These are phyloP conservation scores for Thamnidium elegans DNA, from an alignment of 192 early-diverging fungal genomes.

Conservation along the genomic window DNA sequence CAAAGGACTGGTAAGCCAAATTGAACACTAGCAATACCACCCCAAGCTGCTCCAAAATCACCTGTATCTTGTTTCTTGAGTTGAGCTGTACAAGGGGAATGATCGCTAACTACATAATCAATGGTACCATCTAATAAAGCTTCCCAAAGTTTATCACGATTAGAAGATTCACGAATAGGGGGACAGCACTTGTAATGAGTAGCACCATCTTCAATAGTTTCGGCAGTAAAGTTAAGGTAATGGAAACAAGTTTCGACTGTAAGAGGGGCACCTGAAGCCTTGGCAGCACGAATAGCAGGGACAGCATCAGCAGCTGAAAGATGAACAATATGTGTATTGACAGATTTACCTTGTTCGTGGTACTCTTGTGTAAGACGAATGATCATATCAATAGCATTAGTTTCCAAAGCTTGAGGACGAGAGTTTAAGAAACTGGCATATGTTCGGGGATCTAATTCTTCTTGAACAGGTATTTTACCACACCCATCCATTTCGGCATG, in stretches of 20 bases:
- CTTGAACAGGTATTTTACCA: conserved; percentile 18
- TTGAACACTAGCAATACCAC: conserved; percentile 77
- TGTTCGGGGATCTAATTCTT: conserved; percentile 42
- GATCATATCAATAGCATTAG: conserved; percentile 70
- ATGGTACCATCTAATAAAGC: conserved; percentile 75
- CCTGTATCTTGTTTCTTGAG: conserved; percentile 67
- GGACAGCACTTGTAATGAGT: conserved; percentile 88
- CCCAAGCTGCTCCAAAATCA: conserved; percentile 80
- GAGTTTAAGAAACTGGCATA: conserved; percentile 68
- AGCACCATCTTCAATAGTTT: conserved; percentile 61
- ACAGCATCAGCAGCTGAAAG: conserved; percentile 75
- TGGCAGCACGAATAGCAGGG: conserved; percentile 69
- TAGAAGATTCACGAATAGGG: conserved; percentile 68
- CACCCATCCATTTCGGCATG: conserved; percentile 68
- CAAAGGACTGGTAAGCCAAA: conserved; percentile 78
- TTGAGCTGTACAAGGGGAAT: conserved; percentile 78
- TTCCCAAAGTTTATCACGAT: conserved; percentile 69
- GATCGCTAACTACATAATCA: conserved; percentile 80
- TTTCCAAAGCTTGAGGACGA: conserved; percentile 70
- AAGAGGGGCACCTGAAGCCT: conserved; percentile 62
- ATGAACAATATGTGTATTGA: conserved; percentile 80
- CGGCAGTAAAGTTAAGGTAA: conserved; percentile 68
- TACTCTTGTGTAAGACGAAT: conserved; percentile 68
- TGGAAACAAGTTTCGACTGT: conserved; percentile 86
- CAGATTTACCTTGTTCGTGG: conserved; percentile 42